Conservation (phyloP, 305 asterid species). For the Fraxinus latifolia region DNA sequence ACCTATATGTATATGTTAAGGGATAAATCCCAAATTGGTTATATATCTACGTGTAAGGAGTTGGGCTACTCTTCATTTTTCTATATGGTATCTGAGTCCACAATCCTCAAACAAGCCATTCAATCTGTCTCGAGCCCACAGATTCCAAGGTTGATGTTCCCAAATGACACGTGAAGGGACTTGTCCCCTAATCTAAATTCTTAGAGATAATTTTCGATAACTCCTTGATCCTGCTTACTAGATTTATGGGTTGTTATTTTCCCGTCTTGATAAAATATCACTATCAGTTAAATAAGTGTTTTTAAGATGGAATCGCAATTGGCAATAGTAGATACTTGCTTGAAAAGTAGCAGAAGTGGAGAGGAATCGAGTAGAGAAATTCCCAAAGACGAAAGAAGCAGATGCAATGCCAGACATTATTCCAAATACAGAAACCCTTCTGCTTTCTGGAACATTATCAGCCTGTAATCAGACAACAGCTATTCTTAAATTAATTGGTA, state of each 20-base stretch:
- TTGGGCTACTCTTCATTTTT: background rate
- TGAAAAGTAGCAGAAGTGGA: conserved; percentile 71
- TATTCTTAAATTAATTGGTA: background rate
- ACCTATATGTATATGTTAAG: background rate
- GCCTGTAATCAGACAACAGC: conserved; percentile 44
- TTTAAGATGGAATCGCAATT: background rate
- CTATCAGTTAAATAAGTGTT: background rate
- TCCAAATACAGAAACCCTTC: conserved; percentile 70
- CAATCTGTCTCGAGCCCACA: background rate
- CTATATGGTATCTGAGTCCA: background rate
- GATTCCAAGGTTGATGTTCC: background rate
- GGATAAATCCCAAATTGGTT: background rate
- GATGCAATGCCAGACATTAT: conserved; percentile 75
- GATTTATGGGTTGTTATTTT: conserved; percentile 12
- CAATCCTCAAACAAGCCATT: background rate
- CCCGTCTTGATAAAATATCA: background rate
- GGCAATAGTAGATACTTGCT: conserved; percentile 29
- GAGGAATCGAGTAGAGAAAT: conserved; percentile 66
- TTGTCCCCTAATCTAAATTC: conserved; percentile 1
- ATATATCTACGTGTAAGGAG: background rate
- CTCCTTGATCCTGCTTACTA: conserved; percentile 13
- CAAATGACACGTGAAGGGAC: background rate
- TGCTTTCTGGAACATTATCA: conserved; percentile 70
- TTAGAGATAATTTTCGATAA: conserved; percentile 10
- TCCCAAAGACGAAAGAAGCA: conserved; percentile 77